Conservation (phyloP, 2,329 filamentous ascomycete species). For the Exophiala sideris region DNA sequence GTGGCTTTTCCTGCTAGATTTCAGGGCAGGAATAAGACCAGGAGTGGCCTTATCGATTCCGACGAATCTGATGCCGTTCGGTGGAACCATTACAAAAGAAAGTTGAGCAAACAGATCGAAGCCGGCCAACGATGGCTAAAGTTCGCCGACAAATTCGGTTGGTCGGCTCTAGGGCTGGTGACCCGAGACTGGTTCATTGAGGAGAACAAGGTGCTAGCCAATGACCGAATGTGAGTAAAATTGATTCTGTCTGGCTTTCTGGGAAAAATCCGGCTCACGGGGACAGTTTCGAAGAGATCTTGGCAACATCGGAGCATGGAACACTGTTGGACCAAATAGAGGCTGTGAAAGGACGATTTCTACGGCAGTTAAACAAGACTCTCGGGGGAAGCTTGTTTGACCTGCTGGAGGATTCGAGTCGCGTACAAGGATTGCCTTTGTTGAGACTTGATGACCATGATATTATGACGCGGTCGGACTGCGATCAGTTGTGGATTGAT, state of each 20-base stretch:
- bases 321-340: background rate
- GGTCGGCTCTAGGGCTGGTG: background rate
- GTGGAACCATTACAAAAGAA: background rate
- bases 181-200: conserved; percentile 2
- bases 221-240: background rate
- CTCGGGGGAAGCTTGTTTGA: conserved; percentile 3
- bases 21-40: background rate
- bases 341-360: background rate
- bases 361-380: background rate
- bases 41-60: background rate
- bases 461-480: background rate
- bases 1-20: background rate
- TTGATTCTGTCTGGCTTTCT: background rate
- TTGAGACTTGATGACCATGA: background rate
- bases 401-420: conserved; percentile 1
- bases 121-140: conserved; percentile 1
- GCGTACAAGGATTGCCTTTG: background rate
- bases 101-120: background rate
- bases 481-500: conserved; percentile 1
- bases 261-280: background rate
- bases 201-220: background rate
- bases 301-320: background rate
- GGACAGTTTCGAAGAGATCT: background rate
- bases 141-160: background rate
- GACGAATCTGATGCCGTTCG: background rate